Base-by-base conservation (phyloP, 495 filamentous ascomycete species). In the Margaritispora aquatica region DNA sequence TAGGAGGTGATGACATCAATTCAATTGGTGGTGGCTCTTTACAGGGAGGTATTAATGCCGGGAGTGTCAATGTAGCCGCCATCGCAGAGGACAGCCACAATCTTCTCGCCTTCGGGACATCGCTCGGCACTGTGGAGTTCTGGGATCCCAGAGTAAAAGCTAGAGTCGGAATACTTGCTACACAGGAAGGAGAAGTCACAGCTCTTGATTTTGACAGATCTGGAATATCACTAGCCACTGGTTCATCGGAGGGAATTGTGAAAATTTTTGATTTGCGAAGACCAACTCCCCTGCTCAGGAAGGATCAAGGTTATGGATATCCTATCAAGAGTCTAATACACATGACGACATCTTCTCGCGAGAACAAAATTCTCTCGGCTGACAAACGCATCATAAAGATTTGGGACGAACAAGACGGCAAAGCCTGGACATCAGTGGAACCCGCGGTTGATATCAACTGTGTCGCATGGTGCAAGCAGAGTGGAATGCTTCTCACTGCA, bases 311-410 rank as follows among this genome's bases (percentile, higher is more conserved):
- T 51, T 96, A 96, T 71, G 92, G 93, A 11, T 96, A 90, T 69
- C 88, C 95, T 13, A 88, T 97, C 51, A 90, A 96, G 66, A 93
- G 87, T 9, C 74, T 99, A 36, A 88, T 87, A 36, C 96, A 95
- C 75, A 80, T 99, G 31, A 86, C 82, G 46, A 86, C 88, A 1
- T 84, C 88, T 11, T 84, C 87, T 1, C 82, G 85, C 54, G 89
- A 92, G 55, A 87, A 90, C 26, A 97, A 96, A 72, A 84, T 99
- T 51, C 75, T 99, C 36, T 93, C 91, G 0, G 80, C 90, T 11
- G 95, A 97, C 70, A 97, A 95, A 71, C 79, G 90, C 59, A 96
- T 96, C 62, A 96, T 99, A 75, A 99, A 99, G 73, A 83, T 99
- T 26, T 97, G 92, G 89, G 89, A 97, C 56, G 81, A 88, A 26